A percentile compares a stretch with the other conserved stretches of the same genome.
These are phyloP conservation scores for Pythium sukuiense DNA, from an alignment of 352 stramenopile species.

Conservation along the genomic window DNA sequence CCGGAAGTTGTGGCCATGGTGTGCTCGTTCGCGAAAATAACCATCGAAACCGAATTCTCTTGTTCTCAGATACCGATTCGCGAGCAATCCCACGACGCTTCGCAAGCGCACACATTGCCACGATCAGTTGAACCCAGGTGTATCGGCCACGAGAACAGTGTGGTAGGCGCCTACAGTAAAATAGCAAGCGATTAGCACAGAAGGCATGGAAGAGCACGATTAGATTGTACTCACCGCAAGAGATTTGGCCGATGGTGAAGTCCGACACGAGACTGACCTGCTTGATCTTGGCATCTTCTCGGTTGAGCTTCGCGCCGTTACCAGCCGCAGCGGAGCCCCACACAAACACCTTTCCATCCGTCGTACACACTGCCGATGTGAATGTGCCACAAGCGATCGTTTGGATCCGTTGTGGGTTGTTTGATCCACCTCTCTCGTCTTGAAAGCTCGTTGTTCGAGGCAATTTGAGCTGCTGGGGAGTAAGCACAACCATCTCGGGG, in stretches of 20 bases:
- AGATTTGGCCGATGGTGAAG: constrained; percentile 52
- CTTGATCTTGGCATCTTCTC: constrained; percentile 53
- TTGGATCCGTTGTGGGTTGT: constrained; percentile 31
- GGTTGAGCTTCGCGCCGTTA: constrained; percentile 55
- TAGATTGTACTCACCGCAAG: constrained; percentile 47
- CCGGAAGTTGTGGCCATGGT: constrained; percentile 13
- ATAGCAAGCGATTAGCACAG: too few relatives aligned
- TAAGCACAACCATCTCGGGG: constrained; percentile 57
- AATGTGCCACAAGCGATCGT: constrained; percentile 64
- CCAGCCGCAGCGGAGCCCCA: constrained; percentile 76
- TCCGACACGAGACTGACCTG: constrained; percentile 41
- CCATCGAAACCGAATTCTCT: constrained; percentile 24
- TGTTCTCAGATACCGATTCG: constrained; percentile 16
- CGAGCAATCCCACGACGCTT: neutral
- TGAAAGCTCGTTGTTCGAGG: constrained; percentile 22
- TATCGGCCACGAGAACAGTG: constrained; percentile 49
- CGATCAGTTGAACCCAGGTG: constrained; percentile 10
- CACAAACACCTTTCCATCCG: constrained; percentile 58
- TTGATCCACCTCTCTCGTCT: constrained; percentile 10
- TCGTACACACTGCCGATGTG: constrained; percentile 52
- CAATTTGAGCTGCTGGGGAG: constrained; percentile 45
- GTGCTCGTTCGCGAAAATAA: constrained; percentile 7
- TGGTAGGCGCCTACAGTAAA: constrained; percentile 55
- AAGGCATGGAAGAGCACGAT: neutral
- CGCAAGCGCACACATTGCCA: neutral